Evolutionary conservation across 441 rosid species (phyloP).

Genomic region (Adansonia rubrostipa): DNA sequence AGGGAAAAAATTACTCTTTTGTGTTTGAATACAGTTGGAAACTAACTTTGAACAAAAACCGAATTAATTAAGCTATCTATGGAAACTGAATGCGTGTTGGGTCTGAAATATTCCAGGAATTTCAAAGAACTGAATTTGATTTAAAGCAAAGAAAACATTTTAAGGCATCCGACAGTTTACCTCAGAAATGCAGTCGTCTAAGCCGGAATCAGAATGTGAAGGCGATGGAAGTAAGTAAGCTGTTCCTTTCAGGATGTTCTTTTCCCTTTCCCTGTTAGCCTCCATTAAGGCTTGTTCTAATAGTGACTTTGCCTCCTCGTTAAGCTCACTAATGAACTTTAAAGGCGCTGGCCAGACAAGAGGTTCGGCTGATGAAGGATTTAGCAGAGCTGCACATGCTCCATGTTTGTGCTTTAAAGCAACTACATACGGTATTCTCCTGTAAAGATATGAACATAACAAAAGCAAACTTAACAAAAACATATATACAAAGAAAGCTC

Average conservation of each 20-base stretch:
- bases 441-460: constrained; percentile 33
- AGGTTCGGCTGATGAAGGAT: constrained; percentile 96
- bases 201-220: constrained; percentile 58
- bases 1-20: neutral
- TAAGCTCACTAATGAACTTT: constrained; percentile 92
- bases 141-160: neutral
- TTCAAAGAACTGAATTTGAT: neutral
- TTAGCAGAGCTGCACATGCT: constrained; percentile 87
- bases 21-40: neutral
- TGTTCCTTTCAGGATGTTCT: constrained; percentile 75
- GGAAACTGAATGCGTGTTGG: too few species aligned
- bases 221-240: constrained; percentile 66
- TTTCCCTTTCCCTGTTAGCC: constrained; percentile 86
- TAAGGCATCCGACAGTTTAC: constrained; percentile 41
- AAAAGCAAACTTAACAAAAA: neutral
- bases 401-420: constrained; percentile 79
- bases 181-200: constrained; percentile 75
- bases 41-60: constrained; percentile 1
- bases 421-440: constrained; percentile 88
- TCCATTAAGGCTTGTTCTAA: constrained; percentile 86
- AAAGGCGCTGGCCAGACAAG: constrained; percentile 98
- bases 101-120: neutral
- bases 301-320: constrained; percentile 77
- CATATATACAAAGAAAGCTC: neutral
- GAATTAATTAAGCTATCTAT: neutral